phyloP scores from a whole-genome alignment of 805 yeast species.

The Hanseniaspora occidentalis region DNA sequence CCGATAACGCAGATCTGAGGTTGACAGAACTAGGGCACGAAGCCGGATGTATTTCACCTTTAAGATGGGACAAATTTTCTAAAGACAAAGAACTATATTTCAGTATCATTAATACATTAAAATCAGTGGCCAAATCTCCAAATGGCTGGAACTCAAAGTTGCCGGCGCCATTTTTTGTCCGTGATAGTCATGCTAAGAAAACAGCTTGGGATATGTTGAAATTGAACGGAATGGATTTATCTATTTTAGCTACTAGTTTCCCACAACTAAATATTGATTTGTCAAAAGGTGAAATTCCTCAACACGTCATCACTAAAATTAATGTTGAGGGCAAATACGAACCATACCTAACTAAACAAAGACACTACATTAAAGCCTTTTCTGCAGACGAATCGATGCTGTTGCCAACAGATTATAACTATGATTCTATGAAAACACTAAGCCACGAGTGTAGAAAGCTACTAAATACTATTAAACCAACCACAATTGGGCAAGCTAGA shows the following conservation, averaged over 20 bases:
- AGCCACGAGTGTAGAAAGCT: conserved; percentile 63
- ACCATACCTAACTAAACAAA: conserved; percentile 67
- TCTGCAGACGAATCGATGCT: conserved; percentile 67
- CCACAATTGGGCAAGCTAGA: conserved; percentile 89
- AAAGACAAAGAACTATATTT: conserved; percentile 34
- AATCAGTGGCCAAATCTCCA: conserved; percentile 36
- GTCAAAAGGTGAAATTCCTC: conserved; percentile 18
- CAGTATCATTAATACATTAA: conserved; percentile 33
- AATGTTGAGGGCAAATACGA: conserved; percentile 74
- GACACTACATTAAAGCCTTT: conserved; percentile 59
- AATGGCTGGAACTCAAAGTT: conserved; percentile 47
- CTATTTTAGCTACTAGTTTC: conserved; percentile 18
- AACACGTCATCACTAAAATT: conserved; percentile 44
- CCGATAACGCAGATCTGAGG: conserved; percentile 88
- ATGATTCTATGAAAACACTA: conserved; percentile 44
- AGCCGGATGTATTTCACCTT: conserved; percentile 53
- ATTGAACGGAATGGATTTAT: conserved; percentile 32
- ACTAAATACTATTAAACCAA: conserved; percentile 67
- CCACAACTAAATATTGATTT: conserved; percentile 26
- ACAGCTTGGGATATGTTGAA: conserved; percentile 64
- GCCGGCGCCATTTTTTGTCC: conserved; percentile 29
- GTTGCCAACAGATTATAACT: conserved; percentile 60
- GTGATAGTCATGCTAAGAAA: conserved; percentile 40
- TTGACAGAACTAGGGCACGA: conserved; percentile 57
- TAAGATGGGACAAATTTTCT: conserved; percentile 38